Conservation (phyloP, 345 rosid species). For the Excoecaria cochinchinensis region DNA sequence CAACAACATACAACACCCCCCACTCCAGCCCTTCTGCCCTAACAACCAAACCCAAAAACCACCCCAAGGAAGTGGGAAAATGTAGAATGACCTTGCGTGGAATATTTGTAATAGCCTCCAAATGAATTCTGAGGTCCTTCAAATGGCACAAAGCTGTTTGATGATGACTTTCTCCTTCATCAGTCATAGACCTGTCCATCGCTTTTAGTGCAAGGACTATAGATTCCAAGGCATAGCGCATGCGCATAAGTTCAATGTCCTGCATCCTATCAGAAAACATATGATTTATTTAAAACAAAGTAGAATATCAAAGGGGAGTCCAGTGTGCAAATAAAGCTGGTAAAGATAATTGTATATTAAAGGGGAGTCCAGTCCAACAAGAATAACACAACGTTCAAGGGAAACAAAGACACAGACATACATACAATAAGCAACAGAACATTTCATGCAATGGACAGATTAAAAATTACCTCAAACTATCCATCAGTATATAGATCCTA, state of each 20-base stretch:
- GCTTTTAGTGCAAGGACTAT: slow-evolving; percentile 70
- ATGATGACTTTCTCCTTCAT: slow-evolving; percentile 50
- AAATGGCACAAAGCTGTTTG: slow-evolving; percentile 60
- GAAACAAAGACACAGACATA: neutral
- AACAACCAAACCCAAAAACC: neutral
- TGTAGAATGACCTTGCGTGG: slow-evolving; percentile 69
- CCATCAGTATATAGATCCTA: neutral
- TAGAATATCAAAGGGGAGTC: neutral
- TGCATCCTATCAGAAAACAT: slow-evolving; percentile 58
- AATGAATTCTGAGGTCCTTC: slow-evolving; percentile 69
- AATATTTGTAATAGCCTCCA: slow-evolving; percentile 71
- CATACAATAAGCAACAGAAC: neutral
- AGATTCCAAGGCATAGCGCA: slow-evolving; percentile 94
- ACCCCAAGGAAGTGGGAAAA: slow-evolving; percentile 3
- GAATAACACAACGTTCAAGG: neutral
- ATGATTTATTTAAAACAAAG: slow-evolving; percentile 1
- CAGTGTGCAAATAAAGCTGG: neutral
- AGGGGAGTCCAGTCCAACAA: too few relatives aligned
- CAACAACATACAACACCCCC: neutral
- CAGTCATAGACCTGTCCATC: slow-evolving; percentile 51
- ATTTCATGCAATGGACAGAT: neutral
- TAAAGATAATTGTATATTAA: neutral
- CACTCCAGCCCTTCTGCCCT: neutral
- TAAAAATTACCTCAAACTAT: neutral
- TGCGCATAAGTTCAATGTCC: slow-evolving; percentile 94